Evolutionary conservation across 768 basidiomycete species (phyloP).

Genomic region (Boletus reticuloceps): DNA sequence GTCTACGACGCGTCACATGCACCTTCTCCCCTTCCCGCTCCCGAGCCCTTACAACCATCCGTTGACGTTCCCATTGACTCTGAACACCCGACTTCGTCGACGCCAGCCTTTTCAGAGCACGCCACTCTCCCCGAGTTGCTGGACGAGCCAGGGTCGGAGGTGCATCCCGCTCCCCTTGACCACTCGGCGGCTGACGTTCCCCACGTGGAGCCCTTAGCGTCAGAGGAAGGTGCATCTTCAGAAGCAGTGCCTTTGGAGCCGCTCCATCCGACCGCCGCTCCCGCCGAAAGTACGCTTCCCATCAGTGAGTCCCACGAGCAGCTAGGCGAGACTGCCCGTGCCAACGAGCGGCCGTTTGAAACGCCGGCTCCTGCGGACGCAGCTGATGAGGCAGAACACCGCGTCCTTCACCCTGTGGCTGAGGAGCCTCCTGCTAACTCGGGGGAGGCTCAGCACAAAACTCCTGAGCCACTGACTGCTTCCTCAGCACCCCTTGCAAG

Average conservation of each 20-base stretch:
- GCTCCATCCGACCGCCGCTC: slow-evolving; percentile 6
- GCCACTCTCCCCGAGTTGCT: slow-evolving; percentile 1
- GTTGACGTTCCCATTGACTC: slow-evolving; percentile 17
- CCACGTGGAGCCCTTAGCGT: slow-evolving; percentile 15
- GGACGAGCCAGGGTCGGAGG: slow-evolving; percentile 10
- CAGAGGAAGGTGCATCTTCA: slow-evolving; percentile 7
- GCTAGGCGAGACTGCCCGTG: slow-evolving; percentile 2
- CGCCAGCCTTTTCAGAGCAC: slow-evolving; percentile 5
- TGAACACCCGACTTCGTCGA: slow-evolving; percentile 4
- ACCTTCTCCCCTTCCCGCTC: slow-evolving; percentile 26
- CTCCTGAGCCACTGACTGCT: slow-evolving; percentile 3
- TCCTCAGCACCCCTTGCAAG: slow-evolving; percentile 9
- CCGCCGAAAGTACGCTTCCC: slow-evolving; percentile 3
- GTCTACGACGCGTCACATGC: slow-evolving; percentile 39
- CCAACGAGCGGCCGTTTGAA: slow-evolving; percentile 7
- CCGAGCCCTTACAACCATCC: slow-evolving; percentile 13
- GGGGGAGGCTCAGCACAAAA: slow-evolving; percentile 12
- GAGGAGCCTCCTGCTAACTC: slow-evolving; percentile 3
- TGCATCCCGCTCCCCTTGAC: slow-evolving; percentile 13
- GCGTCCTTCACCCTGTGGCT: neutral
- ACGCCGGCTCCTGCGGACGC: slow-evolving; percentile 1
- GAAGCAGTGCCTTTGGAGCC: slow-evolving; percentile 2
- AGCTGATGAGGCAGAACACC: slow-evolving; percentile 1
- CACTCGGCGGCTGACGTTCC: slow-evolving; percentile 12
- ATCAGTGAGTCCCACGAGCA: slow-evolving; percentile 22